Conservation (phyloP, 192 early-diverging fungal species). For the Coemansia sp. region DNA sequence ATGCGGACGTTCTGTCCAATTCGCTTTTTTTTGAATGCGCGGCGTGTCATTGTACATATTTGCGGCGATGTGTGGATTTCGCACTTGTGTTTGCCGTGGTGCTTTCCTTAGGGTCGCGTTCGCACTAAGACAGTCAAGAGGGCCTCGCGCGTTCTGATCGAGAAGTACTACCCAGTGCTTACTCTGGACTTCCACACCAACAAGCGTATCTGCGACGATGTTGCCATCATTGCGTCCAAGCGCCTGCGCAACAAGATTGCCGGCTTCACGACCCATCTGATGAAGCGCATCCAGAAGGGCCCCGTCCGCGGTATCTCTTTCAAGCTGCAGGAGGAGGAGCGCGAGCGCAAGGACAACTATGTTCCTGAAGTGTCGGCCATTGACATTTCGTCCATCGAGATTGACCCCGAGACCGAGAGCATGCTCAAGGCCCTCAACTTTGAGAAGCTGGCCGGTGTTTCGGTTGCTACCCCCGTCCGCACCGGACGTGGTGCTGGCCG, state of each 20-base stretch:
- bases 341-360: constrained; percentile 99
- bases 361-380: constrained; percentile 98
- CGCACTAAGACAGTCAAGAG: constrained; percentile 99
- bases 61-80: too few relatives aligned
- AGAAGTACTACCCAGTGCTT: constrained; percentile 99
- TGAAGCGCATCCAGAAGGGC: constrained; percentile 98
- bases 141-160: constrained; percentile 98
- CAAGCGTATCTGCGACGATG: constrained; percentile 98
- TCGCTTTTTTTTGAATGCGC: too few relatives aligned
- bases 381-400: constrained; percentile 82
- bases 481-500: constrained; percentile 39
- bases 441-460: constrained; percentile 83
- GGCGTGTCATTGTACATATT: too few relatives aligned
- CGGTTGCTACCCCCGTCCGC: constrained; percentile 54
- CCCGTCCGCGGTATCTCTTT: constrained; percentile 99
- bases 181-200: constrained; percentile 99
- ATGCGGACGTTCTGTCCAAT: too few relatives aligned
- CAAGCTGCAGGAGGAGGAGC: constrained; percentile 99
- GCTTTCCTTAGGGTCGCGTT: constrained; percentile 75
- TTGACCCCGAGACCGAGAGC: constrained; percentile 92
- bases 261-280: constrained; percentile 99
- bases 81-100: background rate
- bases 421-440: constrained; percentile 96
- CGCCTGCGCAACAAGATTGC: constrained; percentile 99
- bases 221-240: constrained; percentile 97